Evolutionary conservation across 192 early-diverging fungal species (phyloP).

Genomic region (Radiomyces spectabilis): DNA sequence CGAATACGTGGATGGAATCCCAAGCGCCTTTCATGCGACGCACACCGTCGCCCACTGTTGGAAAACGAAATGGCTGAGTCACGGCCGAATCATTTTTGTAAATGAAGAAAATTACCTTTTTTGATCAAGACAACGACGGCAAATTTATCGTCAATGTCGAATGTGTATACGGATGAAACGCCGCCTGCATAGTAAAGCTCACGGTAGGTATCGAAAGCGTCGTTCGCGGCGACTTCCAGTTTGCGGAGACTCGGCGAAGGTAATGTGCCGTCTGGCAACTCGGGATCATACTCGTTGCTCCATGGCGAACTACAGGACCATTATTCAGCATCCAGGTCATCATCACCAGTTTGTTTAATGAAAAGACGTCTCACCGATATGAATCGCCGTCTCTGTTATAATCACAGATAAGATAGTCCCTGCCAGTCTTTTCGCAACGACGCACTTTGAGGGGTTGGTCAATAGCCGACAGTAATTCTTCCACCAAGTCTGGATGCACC

Average conservation of each 20-base stretch:
- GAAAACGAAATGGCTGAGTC: neutral
- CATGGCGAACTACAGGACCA: slow-evolving; percentile 75
- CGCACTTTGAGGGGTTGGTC: slow-evolving; percentile 88
- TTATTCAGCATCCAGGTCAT: too few relatives aligned
- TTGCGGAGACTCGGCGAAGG: slow-evolving; percentile 79
- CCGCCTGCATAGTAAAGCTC: slow-evolving; percentile 96
- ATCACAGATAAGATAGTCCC: slow-evolving; percentile 85
- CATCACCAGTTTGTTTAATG: too few relatives aligned
- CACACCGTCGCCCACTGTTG: slow-evolving; percentile 50
- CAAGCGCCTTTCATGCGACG: slow-evolving; percentile 82
- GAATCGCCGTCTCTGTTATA: slow-evolving; percentile 97
- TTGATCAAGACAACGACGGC: slow-evolving; percentile 93
- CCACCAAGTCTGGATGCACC: slow-evolving; percentile 70
- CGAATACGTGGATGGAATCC: slow-evolving; percentile 98
- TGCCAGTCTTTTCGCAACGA: slow-evolving; percentile 60
- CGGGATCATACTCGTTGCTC: slow-evolving; percentile 92
- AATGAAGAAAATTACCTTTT: slow-evolving; percentile 60
- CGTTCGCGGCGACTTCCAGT: slow-evolving; percentile 88
- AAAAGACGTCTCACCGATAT: slow-evolving; percentile 77
- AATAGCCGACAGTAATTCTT: slow-evolving; percentile 84
- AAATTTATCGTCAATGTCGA: slow-evolving; percentile 72
- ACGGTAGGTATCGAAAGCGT: slow-evolving; percentile 93
- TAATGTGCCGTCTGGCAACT: slow-evolving; percentile 64
- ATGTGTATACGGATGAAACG: slow-evolving; percentile 88
- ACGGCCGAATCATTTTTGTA: neutral